Base-by-base conservation (phyloP, 305 asterid species). In the Fraxinus ornus region DNA sequence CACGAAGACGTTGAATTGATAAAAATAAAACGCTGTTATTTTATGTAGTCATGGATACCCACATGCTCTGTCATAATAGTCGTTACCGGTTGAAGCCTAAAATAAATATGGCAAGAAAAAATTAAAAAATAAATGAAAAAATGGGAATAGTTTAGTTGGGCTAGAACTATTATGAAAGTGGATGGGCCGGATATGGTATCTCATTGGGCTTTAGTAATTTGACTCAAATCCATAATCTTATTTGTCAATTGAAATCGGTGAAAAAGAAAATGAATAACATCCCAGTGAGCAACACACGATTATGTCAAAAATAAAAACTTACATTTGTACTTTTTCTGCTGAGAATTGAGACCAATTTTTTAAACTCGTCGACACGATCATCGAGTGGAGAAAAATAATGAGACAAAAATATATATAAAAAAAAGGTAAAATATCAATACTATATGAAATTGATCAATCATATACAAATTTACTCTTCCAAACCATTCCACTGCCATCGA, bases 41-140 rank as follows among this genome's bases (percentile, higher is more conserved):
- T 4, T 33, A 73, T 62, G 44, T 35, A 39, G 49, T 24, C 3
- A 77, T 55, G 49, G 72, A 52, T 78, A 24, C 64, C 76, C 78
- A 22, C 32, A 26, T 28, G 70, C 68, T 22, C 83, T 80, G 83
- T 82, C 88, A 76, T 39, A 70, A 83, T 36, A 55, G 36, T 81
- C 68, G 79, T 79, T 36, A 44, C 78, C 32, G 79, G 76, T 79
- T 78, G 70, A 12, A 52, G 72, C 36, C 36, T 33, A 33, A 33
- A 33, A 33, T 33, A 33, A 32, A 3, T 47, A 47, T 3, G 57
- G 6, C 19, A 13, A 13, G 6, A 47, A 39, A 39, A 28, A 28
- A 28, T 28, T 1, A 39, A 41, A 41, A 37, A 37, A 5, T 0
- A 35, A 39, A 36, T 36, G 1, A 2, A 39, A 39, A 39, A 44